Evolutionary conservation across 2,329 filamentous ascomycete species (phyloP), one percentile per base, ranked within the genome.

Genomic region (Aspergillus sp.): DNA sequence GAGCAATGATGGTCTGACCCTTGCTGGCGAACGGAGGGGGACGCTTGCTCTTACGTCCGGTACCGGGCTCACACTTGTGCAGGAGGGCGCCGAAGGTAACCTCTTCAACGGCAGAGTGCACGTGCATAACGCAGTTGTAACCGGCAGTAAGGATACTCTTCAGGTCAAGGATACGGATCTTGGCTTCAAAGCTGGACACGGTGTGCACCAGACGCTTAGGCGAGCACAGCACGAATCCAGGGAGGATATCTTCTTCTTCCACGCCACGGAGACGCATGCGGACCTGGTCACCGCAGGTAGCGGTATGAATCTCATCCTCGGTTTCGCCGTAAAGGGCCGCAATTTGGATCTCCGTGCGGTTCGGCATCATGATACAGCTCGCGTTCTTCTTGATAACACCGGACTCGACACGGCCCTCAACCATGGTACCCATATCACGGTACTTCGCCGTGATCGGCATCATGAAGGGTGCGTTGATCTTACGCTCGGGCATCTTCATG

Each of bases 401-500:
- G 18, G 93, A 90, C 78, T 99, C 95, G 65, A 99, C 90, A 84
- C 97, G 96, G 67, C 95, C 95, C 80, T 99, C 96, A 47, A 97
- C 86, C 85, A 99, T 92, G 63, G 95, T 99, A 70, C 95, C 95
- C 84, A 99, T 89, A 75, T 99, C 96, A 69, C 90, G 87, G 82
- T 98, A 99, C 80, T 99, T 99, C 78, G 91, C 92, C 64, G 90
- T 91, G 65, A 99, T 85, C 9, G 95, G 91, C 93, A 99, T 97
- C 95, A 99, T 98, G 84, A 99, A 98, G 10, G 95, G 94, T 2
- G 95, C 95, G 69, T 96, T 96, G 69, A 97, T 80, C 82, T 98
- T 99, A 69, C 95, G 91, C 77, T 99, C 94, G 45, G 97, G 85
- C 12, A 94, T 87, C 71, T 90, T 87, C 91, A 98, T 97, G 73